Percentiles rank a stretch among this genome's conserved stretches.
phyloP scores from a whole-genome alignment of 495 filamentous ascomycete genomes.

The Talaromyces borbonicus region DNA sequence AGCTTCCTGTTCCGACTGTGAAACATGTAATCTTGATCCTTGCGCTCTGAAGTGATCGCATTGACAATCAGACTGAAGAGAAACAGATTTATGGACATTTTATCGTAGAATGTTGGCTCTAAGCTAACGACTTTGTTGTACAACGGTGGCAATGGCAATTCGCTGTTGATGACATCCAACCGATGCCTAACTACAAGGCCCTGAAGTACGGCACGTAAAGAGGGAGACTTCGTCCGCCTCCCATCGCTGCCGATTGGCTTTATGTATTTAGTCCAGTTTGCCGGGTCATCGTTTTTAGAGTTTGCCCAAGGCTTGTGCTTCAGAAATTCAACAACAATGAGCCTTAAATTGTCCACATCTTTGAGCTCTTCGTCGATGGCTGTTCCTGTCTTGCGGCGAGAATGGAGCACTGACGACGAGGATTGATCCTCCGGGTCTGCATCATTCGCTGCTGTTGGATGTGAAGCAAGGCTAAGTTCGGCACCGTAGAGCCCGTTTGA shows the following conservation, averaged over 20 bases:
- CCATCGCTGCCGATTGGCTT: constrained; percentile 51
- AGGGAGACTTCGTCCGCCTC: constrained; percentile 44
- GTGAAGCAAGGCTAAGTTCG: constrained; percentile 48
- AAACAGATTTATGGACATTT: constrained; percentile 75
- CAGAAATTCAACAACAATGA: constrained; percentile 60
- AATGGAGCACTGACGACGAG: constrained; percentile 21
- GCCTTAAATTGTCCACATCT: constrained; percentile 66
- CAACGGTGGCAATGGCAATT: constrained; percentile 57
- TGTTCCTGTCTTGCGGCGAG: constrained; percentile 28
- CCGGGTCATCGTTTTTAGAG: constrained; percentile 33
- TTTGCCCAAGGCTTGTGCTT: constrained; percentile 69
- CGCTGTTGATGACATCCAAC: constrained; percentile 54
- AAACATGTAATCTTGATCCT: constrained; percentile 82
- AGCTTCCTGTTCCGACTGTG: constrained; percentile 57
- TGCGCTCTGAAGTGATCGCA: constrained; percentile 77
- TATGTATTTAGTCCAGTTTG: constrained; percentile 67
- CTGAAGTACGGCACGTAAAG: constrained; percentile 61
- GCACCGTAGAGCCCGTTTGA: constrained; percentile 72
- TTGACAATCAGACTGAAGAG: constrained; percentile 73
- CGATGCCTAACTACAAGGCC: constrained; percentile 74
- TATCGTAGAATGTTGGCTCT: constrained; percentile 76
- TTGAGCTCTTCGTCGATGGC: constrained; percentile 47
- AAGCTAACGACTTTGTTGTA: constrained; percentile 63
- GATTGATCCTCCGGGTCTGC: constrained; percentile 22
- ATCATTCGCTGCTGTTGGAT: constrained; percentile 32